phyloP scores from a whole-genome alignment of 768 basidiomycete genomes.

The Psilocybe tampanensis region DNA sequence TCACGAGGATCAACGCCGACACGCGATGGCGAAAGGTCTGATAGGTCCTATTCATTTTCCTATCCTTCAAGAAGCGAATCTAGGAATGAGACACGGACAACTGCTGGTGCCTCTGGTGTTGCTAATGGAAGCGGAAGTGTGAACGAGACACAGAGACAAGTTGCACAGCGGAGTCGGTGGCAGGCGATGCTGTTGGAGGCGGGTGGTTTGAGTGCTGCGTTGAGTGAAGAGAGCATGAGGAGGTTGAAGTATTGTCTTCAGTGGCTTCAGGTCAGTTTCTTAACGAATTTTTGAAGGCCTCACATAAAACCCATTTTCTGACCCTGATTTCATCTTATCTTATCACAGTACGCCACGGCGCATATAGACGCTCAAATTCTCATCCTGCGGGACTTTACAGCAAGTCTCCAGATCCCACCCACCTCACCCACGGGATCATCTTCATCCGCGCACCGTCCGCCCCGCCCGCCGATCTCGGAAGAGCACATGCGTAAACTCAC shows the following conservation, averaged over 20 bases:
- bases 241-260: constrained; percentile 83
- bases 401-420: constrained; percentile 59
- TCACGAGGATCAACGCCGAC: constrained; percentile 19
- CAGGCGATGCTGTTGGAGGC: constrained; percentile 85
- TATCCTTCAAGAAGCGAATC: neutral
- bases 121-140: neutral
- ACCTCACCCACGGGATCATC: constrained; percentile 24
- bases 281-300: neutral
- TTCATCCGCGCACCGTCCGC: constrained; percentile 18
- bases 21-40: constrained; percentile 14
- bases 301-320: neutral
- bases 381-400: constrained; percentile 82
- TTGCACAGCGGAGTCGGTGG: constrained; percentile 80
- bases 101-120: neutral
- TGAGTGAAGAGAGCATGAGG: constrained; percentile 91
- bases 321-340: neutral
- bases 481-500: constrained; percentile 59
- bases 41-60: constrained; percentile 2
- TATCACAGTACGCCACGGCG: constrained; percentile 85
- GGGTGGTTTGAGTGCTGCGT: constrained; percentile 83
- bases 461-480: constrained; percentile 19
- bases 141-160: constrained; percentile 41
- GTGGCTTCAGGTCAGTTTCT: constrained; percentile 75
- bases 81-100: neutral
- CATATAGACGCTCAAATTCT: constrained; percentile 89